These are phyloP conservation scores for Trichosanthes truncata DNA, from an alignment of 306 rosid species.

Conservation along the genomic window DNA sequence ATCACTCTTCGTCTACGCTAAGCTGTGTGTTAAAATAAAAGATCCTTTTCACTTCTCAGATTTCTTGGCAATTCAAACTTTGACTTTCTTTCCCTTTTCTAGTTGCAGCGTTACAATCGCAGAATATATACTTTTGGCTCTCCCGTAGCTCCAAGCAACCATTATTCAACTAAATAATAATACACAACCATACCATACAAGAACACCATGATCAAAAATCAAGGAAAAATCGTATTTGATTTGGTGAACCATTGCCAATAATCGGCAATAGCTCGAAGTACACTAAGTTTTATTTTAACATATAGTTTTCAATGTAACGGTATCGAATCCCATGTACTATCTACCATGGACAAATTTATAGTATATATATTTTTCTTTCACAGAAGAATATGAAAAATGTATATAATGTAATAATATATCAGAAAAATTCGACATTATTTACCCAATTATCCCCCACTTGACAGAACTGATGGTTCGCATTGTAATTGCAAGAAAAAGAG, in stretches of 20 bases:
- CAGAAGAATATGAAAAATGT: neutral
- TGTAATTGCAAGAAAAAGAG: neutral
- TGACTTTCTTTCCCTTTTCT: neutral
- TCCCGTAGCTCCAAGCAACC: neutral
- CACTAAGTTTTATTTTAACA: neutral
- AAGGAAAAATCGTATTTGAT: too few relatives aligned
- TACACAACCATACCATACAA: neutral
- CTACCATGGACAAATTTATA: neutral
- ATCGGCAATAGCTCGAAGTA: neutral
- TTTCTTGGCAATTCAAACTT: neutral
- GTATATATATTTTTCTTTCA: neutral
- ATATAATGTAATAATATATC: neutral
- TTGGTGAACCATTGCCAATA: neutral
- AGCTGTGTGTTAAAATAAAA: neutral
- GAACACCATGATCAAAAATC: neutral
- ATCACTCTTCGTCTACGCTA: neutral
- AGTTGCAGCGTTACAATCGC: neutral
- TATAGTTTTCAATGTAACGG: slow-evolving; percentile 2
- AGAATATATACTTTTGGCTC: neutral
- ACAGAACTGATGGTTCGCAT: neutral
- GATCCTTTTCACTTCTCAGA: neutral
- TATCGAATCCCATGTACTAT: neutral
- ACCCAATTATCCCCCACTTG: slow-evolving; percentile 4
- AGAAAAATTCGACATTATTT: neutral
- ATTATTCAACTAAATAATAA: neutral